Percentiles rank a stretch among this genome's conserved stretches.
Evolutionary conservation across 2,329 filamentous ascomycete species (phyloP).

Genomic region (Orbilia oligospora): DNA sequence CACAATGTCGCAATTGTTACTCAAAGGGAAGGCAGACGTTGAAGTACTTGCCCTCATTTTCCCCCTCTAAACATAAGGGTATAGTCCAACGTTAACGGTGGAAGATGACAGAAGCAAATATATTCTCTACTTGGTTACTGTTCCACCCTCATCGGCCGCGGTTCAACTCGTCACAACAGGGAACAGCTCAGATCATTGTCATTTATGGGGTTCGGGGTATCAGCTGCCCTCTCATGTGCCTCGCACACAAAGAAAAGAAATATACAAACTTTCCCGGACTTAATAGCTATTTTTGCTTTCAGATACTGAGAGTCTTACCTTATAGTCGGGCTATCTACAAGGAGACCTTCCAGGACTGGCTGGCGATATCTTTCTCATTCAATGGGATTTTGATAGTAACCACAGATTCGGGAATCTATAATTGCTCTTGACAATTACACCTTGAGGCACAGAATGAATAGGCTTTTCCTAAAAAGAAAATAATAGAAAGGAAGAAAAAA

Average conservation of each 20-base stretch:
- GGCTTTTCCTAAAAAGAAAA: background rate
- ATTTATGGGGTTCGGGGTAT: conserved; percentile 53
- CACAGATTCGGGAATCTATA: conserved; percentile 50
- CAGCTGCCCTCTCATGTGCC: conserved; percentile 61
- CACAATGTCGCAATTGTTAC: conserved; percentile 59
- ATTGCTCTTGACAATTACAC: conserved; percentile 21
- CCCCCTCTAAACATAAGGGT: background rate
- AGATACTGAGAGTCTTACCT: conserved; percentile 26
- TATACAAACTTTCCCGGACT: conserved; percentile 46
- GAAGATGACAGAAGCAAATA: conserved; percentile 27
- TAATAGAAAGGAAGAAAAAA: background rate
- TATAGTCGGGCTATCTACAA: conserved; percentile 21
- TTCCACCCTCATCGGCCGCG: conserved; percentile 45
- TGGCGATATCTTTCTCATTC: conserved; percentile 11
- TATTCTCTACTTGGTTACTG: conserved; percentile 38
- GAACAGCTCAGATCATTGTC: conserved; percentile 47
- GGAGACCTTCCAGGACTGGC: background rate
- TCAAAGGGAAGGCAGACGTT: conserved; percentile 51
- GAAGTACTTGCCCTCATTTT: background rate
- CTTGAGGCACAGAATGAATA: background rate
- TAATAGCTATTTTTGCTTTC: conserved; percentile 26
- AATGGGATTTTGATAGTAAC: conserved; percentile 44
- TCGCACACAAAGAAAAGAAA: conserved; percentile 55
- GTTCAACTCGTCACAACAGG: conserved; percentile 31
- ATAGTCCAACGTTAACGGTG: background rate